Base-by-base conservation (phyloP, 768 basidiomycete species). In the Psilocybe subaeruginosa region DNA sequence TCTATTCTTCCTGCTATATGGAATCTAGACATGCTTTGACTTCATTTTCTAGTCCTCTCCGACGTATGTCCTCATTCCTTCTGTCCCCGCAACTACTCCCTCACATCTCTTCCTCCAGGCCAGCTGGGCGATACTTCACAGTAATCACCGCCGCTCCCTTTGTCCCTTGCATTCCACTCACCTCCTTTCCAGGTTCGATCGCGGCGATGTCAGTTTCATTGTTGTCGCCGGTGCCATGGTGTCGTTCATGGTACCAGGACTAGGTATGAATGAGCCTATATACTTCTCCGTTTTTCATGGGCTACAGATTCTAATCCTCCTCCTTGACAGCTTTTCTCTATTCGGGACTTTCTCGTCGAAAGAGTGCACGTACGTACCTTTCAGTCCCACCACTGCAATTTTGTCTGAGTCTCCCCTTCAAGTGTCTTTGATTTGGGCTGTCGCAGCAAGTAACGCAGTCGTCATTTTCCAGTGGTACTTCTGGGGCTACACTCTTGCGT, bases 381-480 rank as follows among this genome's bases (percentile, higher is more conserved):
- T 54, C 33, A 30, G 31, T 43, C 19, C 23, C 4, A 49, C 4
- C 31, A 41, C 8, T 19, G 17, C 49, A 50, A 30, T n/a, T 48
- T 45, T 45, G 51, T 58, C 30, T 49, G 63, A 43, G 31, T 17
- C 27, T 64, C 58, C 39, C 58, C 14, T 53, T 29, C 33, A 57
- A 82, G 82, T 93, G 19, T 85, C 89, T 29, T 73, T 93, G n/a
- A 86, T 92, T 54, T 92, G 89, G 89, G 87, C 82, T 9, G 88
- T 90, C 60, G 79, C 84, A 39, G 89, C 88, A 3, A 82, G 85
- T 67, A 92, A 92, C 66, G 90, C 89, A 6, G 79, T 92, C 63
- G 85, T 85, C 63, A 87, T 92, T 60, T 87, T 92, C 72, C 89
- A 91, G 68, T 93, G 91, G 91, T 93, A 83, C 63, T 80, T 83